Conservation (phyloP, 176 grass and related monocot genomes). For the Otatea glauca region DNA sequence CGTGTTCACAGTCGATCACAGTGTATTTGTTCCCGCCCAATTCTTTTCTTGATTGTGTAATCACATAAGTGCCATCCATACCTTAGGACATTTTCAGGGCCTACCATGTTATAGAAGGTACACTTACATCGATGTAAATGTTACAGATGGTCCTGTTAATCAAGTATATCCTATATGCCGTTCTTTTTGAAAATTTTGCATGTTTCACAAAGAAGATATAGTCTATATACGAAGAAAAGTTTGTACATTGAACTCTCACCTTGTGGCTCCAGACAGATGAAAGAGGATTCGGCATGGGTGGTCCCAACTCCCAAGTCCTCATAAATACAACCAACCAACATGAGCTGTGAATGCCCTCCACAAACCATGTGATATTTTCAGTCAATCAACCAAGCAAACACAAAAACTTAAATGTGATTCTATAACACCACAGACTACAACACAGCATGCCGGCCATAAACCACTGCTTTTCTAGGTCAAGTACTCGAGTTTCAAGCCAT, state of each 20-base stretch:
- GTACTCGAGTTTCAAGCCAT: conserved; percentile 10
- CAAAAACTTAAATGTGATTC: conserved; percentile 13
- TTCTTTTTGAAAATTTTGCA: conserved; percentile 10
- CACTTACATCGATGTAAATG: conserved; percentile 52
- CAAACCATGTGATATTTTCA: conserved; percentile 47
- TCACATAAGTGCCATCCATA: conserved; percentile 6
- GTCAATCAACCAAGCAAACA: neutral
- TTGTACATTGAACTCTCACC: conserved; percentile 7
- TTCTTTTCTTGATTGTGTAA: conserved; percentile 50
- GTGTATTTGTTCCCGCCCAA: conserved; percentile 44
- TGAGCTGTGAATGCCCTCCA: conserved; percentile 36
- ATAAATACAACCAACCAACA: conserved; percentile 40
- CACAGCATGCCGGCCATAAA: conserved; percentile 25
- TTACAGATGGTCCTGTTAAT: conserved; percentile 20
- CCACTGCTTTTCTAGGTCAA: conserved; percentile 36
- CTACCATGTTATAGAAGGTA: conserved; percentile 43
- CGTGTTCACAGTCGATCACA: conserved; percentile 7
- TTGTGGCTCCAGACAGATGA: conserved; percentile 38
- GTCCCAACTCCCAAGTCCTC: conserved; percentile 37
- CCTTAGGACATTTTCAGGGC: conserved; percentile 24
- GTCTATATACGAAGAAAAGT: neutral
- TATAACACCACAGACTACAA: neutral
- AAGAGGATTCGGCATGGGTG: conserved; percentile 40
- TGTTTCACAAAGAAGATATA: neutral
- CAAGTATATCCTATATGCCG: conserved; percentile 31